Base-by-base conservation (phyloP, 768 basidiomycete species). In the Dioszegia hungarica region DNA sequence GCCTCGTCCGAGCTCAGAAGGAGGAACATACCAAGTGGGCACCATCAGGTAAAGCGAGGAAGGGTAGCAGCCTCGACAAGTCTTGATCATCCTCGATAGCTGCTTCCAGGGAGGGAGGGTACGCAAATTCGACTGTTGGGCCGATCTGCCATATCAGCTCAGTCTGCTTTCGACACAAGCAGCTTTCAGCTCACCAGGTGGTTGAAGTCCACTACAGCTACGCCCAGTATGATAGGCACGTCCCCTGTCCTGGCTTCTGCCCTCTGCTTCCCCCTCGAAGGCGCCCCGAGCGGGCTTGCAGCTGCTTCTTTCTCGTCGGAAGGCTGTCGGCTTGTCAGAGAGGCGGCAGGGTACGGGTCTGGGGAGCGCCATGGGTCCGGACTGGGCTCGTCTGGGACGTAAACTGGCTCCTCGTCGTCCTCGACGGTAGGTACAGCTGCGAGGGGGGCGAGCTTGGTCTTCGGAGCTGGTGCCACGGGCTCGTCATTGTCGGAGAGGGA, bases 21-120 rank as follows among this genome's bases (percentile, higher is more conserved):
- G 11, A 28, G 24, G 41, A 19, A 33, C 52, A 61, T 66, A 93
- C 90, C 64, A 95, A 75, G 78, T 99, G 95, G 10, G 95, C 95
- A 17, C 95, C 95, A 68, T 99, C 95, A 1, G 95, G 95, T 25
- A 99, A 81, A 0, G 95, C 95, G 12, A 99, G 81, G 78, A 99
- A 98, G 0, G 95, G 95, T 28, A 99, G 79, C 31, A 90, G 85
- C 73, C 86, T 88, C 31, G 80, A 79, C 27, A 97, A 80, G 71
- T 93, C 89, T 59, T 90, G 88, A 70, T 98, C 86, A 33, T 88
- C 57, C 24, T 61, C 48, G 5, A 76, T 48, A 17, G 72, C 72
- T 5, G 51, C 82, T 61, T 88, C 86, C 28, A 94, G 82, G 2
- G 66, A 46, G 0, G 63, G 57, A 1, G 80, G 79, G 62, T 78